Conservation (phyloP, 2,329 filamentous ascomycete species). For the Ascosphaera apis region DNA sequence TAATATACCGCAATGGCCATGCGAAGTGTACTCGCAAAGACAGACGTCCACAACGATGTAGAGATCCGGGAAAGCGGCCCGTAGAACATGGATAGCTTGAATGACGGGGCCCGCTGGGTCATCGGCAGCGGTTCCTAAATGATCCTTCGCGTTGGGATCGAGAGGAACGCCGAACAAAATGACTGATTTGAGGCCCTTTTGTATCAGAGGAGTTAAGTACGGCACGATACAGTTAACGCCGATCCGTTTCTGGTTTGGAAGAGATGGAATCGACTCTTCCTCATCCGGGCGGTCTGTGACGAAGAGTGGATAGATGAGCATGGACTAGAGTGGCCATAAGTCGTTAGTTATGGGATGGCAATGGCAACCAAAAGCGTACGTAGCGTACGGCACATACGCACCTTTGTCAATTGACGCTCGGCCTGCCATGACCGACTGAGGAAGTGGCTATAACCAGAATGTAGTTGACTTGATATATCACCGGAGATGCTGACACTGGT, state of each 20-base stretch:
- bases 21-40: constrained; percentile 94
- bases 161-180: constrained; percentile 92
- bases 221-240: constrained; percentile 69
- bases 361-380: neutral
- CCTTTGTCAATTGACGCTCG: constrained; percentile 68
- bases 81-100: constrained; percentile 59
- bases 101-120: constrained; percentile 87
- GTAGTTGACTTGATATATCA: constrained; percentile 63
- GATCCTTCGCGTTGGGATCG: constrained; percentile 60
- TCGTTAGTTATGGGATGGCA: no score
- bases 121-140: constrained; percentile 74
- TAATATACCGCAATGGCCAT: constrained; percentile 92
- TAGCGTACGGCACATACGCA: constrained; percentile 14
- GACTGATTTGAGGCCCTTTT: constrained; percentile 75
- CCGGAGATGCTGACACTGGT: constrained; percentile 29
- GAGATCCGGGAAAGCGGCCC: constrained; percentile 65
- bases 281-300: constrained; percentile 87
- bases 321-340: constrained; percentile 36
- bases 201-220: constrained; percentile 66
- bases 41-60: constrained; percentile 89
- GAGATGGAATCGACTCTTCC: constrained; percentile 68
- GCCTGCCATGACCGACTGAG: constrained; percentile 62
- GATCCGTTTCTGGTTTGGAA: constrained; percentile 74
- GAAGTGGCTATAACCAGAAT: constrained; percentile 63
- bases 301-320: constrained; percentile 97